Conservation (phyloP, 495 filamentous ascomycete genomes). For the Penicillium paxilli region DNA sequence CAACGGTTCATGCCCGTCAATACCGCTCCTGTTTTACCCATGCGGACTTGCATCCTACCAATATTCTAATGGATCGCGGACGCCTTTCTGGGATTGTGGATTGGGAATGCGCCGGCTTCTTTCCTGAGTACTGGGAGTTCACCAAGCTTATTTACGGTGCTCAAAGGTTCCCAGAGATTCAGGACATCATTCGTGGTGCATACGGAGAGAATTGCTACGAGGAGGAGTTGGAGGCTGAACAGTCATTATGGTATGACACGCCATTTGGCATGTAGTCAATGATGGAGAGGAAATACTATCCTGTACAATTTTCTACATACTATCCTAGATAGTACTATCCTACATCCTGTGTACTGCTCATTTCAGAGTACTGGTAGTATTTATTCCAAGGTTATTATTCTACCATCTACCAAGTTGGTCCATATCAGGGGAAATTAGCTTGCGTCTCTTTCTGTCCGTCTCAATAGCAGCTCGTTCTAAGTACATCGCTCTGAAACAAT, state of each 20-base stretch:
- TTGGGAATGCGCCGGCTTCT: slow-evolving; percentile 34
- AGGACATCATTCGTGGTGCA: slow-evolving; percentile 7
- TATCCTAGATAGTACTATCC: too few species aligned
- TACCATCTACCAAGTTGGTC: too few species aligned
- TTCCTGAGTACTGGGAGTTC: slow-evolving; percentile 36
- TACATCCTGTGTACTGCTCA: too few species aligned
- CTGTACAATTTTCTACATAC: too few species aligned
- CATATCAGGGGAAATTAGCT: too few species aligned
- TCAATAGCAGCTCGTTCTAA: too few species aligned
- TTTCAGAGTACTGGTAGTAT: too few species aligned
- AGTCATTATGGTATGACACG: slow-evolving; percentile 1
- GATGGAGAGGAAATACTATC: too few species aligned
- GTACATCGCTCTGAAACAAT: too few species aligned
- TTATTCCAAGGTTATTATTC: too few species aligned
- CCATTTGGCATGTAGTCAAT: slow-evolving; percentile 5
- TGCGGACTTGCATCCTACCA: slow-evolving; percentile 23
- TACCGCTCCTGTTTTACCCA: slow-evolving; percentile 28
- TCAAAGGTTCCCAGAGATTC: slow-evolving; percentile 1
- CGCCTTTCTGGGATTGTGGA: slow-evolving; percentile 28
- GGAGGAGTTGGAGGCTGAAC: slow-evolving; percentile 12
- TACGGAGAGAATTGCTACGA: slow-evolving; percentile 14
- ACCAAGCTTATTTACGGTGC: slow-evolving; percentile 22
- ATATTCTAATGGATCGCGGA: slow-evolving; percentile 26
- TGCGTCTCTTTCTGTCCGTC: too few species aligned
- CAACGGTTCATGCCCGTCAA: not conserved